Evolutionary conservation across 352 stramenopile genomes (phyloP).

Genomic region (Globisporangium ultimum): DNA sequence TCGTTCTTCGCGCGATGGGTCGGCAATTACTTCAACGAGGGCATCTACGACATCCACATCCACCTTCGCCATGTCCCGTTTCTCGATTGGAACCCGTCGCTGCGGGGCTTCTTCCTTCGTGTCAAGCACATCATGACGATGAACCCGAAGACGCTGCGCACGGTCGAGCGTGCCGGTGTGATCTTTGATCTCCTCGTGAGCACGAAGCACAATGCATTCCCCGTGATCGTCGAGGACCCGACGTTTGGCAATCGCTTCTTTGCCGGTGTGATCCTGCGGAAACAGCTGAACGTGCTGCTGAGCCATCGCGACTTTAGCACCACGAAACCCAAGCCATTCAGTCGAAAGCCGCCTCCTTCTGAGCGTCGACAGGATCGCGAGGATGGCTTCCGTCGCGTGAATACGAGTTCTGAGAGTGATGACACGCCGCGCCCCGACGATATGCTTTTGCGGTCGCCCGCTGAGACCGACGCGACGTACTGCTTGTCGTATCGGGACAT

Average conservation of each 20-base stretch:
- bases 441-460: constrained; percentile 50
- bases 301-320: constrained; percentile 83
- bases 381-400: constrained; percentile 16
- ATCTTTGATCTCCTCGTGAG: constrained; percentile 76
- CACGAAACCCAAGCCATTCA: constrained; percentile 76
- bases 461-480: constrained; percentile 27
- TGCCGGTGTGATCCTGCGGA: constrained; percentile 57
- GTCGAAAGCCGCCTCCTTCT: constrained; percentile 68
- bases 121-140: constrained; percentile 77
- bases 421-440: constrained; percentile 85
- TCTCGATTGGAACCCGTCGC: constrained; percentile 93
- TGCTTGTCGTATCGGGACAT: constrained; percentile 83
- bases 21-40: constrained; percentile 98
- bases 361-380: constrained; percentile 19
- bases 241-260: constrained; percentile 84
- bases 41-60: constrained; percentile 99
- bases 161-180: constrained; percentile 70
- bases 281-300: constrained; percentile 70
- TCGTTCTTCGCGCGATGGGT: constrained; percentile 96
- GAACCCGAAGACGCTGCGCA: constrained; percentile 58
- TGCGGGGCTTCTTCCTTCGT: constrained; percentile 72
- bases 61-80: constrained; percentile 96
- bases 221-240: constrained; percentile 81
- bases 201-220: constrained; percentile 71
- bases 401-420: constrained; percentile 62